Evolutionary conservation across 2,329 filamentous ascomycete species (phyloP), one percentile per base, ranked within the genome.

Genomic region (Dendrostoma leiphaemia): DNA sequence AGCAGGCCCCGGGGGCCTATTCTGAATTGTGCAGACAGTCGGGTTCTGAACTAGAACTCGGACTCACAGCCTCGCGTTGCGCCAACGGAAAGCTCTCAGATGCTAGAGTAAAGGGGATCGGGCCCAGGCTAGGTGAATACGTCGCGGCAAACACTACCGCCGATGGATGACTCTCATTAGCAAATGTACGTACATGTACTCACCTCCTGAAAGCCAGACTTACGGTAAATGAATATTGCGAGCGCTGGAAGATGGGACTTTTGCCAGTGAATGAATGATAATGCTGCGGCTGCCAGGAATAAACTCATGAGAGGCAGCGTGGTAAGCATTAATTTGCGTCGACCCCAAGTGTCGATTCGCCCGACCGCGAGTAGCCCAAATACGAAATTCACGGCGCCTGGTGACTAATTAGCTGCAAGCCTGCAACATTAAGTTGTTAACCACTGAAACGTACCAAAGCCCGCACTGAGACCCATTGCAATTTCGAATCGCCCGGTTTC

Each of bases 41-140:
- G n/a, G n/a, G n/a, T n/a, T n/a, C n/a, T n/a, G n/a, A n/a, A n/a
- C n/a, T n/a, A n/a, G n/a, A n/a, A n/a, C n/a, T n/a, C n/a, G n/a
- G 31, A 58, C 60, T 53, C 57, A 67, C 64, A 8, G 75, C 70
- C 62, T 80, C 77, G 56, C 77, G 69, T 56, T 80, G 74, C 4
- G 74, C 74, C 1, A 79, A 62, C 0, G 77, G 76, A 54, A 79
- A 80, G 46, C 74, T 74, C 59, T 80, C 78, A 3, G 76, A 76
- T 12, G 76, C 77, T 17, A 79, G 67, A 2, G 75, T 79, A 45
- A 78, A 79, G 0, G 76, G 74, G 10, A 79, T 78, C 0, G 77
- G 77, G 0, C 76, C 76, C 56, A 69, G 43, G 9, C 63, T 64
- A 6, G 74, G 74, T 1, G 73, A 73, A 58, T 77, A 77, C 1